Percentiles rank a stretch among this genome's conserved stretches.
Evolutionary conservation across 2,329 filamentous ascomycete genomes (phyloP).

Genomic region (Ceratocystis ficicola): DNA sequence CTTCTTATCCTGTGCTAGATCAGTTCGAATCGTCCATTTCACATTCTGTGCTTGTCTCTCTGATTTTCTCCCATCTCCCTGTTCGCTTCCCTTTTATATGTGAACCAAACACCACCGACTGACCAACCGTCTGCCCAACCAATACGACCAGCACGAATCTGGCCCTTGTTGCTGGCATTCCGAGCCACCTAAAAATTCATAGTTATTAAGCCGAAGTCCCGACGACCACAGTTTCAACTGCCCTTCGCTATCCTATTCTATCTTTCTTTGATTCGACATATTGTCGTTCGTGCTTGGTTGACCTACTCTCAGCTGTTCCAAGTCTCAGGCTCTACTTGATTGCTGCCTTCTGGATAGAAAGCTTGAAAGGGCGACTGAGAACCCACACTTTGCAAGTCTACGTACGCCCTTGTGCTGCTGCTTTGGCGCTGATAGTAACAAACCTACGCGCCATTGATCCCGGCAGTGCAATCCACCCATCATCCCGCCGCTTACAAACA

Average conservation of each 20-base stretch:
- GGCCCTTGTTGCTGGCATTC: not conserved
- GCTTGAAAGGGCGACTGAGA: not conserved
- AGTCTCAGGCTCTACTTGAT: not conserved
- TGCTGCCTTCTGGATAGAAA: not conserved
- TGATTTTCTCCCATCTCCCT: not conserved
- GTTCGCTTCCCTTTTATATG: not conserved
- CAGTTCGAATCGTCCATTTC: not conserved
- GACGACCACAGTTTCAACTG: not conserved
- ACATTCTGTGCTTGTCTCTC: not conserved
- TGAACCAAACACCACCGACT: not conserved
- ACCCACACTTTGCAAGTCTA: not conserved
- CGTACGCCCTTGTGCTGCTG: constrained; percentile 2
- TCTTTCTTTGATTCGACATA: not conserved
- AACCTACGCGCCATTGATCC: not conserved
- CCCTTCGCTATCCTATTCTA: not conserved
- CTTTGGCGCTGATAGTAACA: not conserved
- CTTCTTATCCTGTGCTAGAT: not conserved
- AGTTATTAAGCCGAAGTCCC: too few relatives aligned
- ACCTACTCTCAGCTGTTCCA: not conserved
- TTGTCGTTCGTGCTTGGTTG: not conserved
- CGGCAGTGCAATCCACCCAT: not conserved
- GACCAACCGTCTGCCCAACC: not conserved
- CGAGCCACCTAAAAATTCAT: not conserved
- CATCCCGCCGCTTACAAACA: not conserved
- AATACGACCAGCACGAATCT: not conserved